Evolutionary conservation across 1,284 basidiomycete species (phyloP), one percentile per base, ranked within the genome.

Genomic region (Agaricales sp.): DNA sequence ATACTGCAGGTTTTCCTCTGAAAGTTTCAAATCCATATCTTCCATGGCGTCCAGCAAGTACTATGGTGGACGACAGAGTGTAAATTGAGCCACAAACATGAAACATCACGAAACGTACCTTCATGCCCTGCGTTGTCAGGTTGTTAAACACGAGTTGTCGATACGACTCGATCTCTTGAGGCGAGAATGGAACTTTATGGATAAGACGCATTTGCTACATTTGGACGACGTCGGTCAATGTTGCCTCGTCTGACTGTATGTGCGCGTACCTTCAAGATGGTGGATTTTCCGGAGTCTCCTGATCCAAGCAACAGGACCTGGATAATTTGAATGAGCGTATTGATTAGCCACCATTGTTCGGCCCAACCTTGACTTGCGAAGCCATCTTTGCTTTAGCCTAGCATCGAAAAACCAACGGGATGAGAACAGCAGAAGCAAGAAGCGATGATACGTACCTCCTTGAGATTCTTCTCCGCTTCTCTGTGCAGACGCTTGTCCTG

Each of bases 231-330:
- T n/a, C n/a, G n/a, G n/a, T n/a, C n/a, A n/a, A n/a, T n/a, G n/a
- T n/a, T n/a, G n/a, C n/a, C n/a, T n/a, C n/a, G n/a, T n/a, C n/a
- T n/a, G n/a, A n/a, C n/a, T n/a, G n/a, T n/a, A n/a, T n/a, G n/a
- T n/a, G n/a, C n/a, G 56, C 68, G 38, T 50, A 85, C 86, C 72
- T 92, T 92, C 62, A 93, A 76, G 57, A 93, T 75, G 3, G 93
- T 96, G 11, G 88, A 92, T 67, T 97, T 97, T 43, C 93, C 93
- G 24, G 86, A 90, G 61, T 95, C 93, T 30, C 93, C 93, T 41
- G 93, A 93, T 30, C 93, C 93, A 23, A 96, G 75, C 20, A 97
- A 73, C 48, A 96, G 72, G n/a, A 88, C 84, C 84, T 87, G 54
- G n/a, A n/a, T n/a, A n/a, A 18, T 30, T 22, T 18, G 16, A 2